Percentiles rank a stretch among this genome's conserved stretches.
These are phyloP conservation scores for Colletotrichum gigasporum DNA, from an alignment of 2,329 filamentous ascomycete species.

Conservation along the genomic window DNA sequence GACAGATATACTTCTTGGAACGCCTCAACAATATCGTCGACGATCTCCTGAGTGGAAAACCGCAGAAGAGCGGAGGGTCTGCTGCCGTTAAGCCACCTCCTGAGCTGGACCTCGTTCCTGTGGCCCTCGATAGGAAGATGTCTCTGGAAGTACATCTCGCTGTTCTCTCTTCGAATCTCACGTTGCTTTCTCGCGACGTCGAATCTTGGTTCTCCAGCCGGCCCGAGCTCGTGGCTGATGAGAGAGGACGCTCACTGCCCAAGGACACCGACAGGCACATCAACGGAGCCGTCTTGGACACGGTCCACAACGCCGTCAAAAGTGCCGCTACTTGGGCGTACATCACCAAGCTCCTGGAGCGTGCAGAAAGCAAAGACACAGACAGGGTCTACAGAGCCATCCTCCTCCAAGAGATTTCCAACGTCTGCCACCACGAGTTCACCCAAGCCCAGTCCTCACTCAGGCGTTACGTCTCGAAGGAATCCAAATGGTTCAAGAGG, in stretches of 20 bases:
- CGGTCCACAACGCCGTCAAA: constrained; percentile 46
- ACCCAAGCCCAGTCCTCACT: constrained; percentile 46
- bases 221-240: constrained; percentile 54
- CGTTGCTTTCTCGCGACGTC: constrained; percentile 43
- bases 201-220: constrained; percentile 49
- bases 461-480: constrained; percentile 50
- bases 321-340: constrained; percentile 51
- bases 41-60: no score
- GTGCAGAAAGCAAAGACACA: constrained; percentile 36
- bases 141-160: constrained; percentile 45
- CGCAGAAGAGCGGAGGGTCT: no score
- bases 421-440: constrained; percentile 55
- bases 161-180: constrained; percentile 44
- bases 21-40: no score
- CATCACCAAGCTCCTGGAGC: constrained; percentile 45
- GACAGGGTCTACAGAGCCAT: constrained; percentile 43
- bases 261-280: constrained; percentile 52
- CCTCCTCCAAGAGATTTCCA: constrained; percentile 56
- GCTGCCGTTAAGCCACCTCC: no score
- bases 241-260: constrained; percentile 50
- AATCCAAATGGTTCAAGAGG: constrained; percentile 52
- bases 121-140: constrained; percentile 44
- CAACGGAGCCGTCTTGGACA: constrained; percentile 52
- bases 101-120: constrained; percentile 41
- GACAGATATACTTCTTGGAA: no score